These are phyloP conservation scores for Voacanga thouarsii DNA, from an alignment of 257 asterid genomes.

Conservation along the genomic window DNA sequence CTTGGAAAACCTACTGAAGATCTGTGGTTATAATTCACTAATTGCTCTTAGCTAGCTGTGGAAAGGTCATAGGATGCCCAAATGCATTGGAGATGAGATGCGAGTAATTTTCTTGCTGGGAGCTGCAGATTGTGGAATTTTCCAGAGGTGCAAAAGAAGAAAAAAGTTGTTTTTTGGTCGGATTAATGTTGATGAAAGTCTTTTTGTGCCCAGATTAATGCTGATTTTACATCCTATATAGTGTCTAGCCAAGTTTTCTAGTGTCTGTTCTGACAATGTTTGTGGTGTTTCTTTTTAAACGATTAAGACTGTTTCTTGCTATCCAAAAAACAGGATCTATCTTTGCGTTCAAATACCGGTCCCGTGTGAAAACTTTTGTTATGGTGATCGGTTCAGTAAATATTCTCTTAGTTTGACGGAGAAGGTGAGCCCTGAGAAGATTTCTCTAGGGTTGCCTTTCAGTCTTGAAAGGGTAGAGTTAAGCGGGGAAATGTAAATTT, in stretches of 20 bases:
- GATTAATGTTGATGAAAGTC: neutral
- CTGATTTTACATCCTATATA: neutral
- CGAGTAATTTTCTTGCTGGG: neutral
- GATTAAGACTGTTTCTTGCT: too few species aligned
- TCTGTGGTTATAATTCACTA: neutral
- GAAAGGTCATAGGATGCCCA: neutral
- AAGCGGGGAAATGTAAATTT: too few species aligned
- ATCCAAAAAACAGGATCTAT: too few species aligned
- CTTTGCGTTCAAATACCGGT: too few species aligned
- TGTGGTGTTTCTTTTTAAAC: neutral
- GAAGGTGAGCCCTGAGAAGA: too few species aligned
- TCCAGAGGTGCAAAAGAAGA: neutral
- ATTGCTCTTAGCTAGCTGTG: neutral
- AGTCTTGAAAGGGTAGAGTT: too few species aligned
- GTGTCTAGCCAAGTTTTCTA: neutral
- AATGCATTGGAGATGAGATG: neutral
- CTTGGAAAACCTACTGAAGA: neutral
- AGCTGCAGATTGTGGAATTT: neutral
- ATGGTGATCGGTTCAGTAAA: too few species aligned
- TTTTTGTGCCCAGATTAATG: too few species aligned
- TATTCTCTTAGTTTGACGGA: too few species aligned
- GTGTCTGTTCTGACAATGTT: too few species aligned
- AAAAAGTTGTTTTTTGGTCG: neutral
- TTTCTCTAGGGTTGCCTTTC: too few species aligned
- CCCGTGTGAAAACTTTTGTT: too few species aligned